Base-by-base conservation (phyloP, 2,329 filamentous ascomycete genomes). In the Penicillium janthinellum region DNA sequence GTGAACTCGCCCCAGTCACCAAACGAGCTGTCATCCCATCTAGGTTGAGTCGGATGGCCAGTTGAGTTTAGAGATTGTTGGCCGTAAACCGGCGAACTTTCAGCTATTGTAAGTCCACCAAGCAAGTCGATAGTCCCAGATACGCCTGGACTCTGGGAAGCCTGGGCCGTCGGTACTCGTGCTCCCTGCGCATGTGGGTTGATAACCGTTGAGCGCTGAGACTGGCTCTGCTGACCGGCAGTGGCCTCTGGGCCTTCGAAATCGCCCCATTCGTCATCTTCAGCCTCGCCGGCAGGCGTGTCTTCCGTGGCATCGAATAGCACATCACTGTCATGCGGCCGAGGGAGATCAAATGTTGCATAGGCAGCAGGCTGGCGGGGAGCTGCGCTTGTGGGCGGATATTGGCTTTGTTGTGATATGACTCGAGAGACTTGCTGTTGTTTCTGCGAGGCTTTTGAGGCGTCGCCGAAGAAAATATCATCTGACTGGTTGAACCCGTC, bases 221-320 rank as follows among this genome's bases (percentile, higher is more conserved):
- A n/a, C 48, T 66, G 55, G 34, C n/a, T 47, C 51, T n/a, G 61
- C 34, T n/a, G 50, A n/a, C 61, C 55, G 37, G 64, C 41, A 42
- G 61, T 56, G 39, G 64, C 42, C 31, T 71, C 70, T 41, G 76
- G 74, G 12, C 69, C 65, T 60, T 79, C 77, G 56, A 81, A 81
- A 45, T 79, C 78, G n/a, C 78, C 79, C 78, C 78, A 81, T 10
- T 77, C 77, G 50, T 80, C 78, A 38, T 77, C 74, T 37, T 77
- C 75, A 10, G 64, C 66, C 35, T 73, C 68, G 44, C 66, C 65
- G 12, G 66, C 63, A 34, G 60, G 58, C 39, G 52, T 54, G 48
- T 77, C 75, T 7, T 70, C 62, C 35, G 72, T 63, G 38, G 84
- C 88, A 73, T 91, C 88, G 70, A 91, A 91, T 2, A 91, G 77